phyloP scores from a whole-genome alignment of 2,329 filamentous ascomycete genomes.

The Claviceps pusilla region DNA sequence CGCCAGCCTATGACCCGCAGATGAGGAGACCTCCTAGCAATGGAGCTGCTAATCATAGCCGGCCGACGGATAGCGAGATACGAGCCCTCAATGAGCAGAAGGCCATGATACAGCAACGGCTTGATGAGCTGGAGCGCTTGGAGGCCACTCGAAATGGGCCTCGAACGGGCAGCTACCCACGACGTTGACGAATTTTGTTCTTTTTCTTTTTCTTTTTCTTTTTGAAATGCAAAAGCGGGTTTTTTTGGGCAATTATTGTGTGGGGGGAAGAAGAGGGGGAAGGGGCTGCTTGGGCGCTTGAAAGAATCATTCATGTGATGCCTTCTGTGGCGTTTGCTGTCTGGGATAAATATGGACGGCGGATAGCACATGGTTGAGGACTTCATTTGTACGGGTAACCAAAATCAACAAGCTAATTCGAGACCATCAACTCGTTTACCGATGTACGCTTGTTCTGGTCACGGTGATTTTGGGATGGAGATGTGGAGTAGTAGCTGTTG shows the following conservation, averaged over 20 bases:
- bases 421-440: neutral
- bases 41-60: slow-evolving; percentile 9
- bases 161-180: neutral
- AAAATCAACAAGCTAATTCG: neutral
- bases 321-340: slow-evolving; percentile 2
- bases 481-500: neutral
- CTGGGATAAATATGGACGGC: neutral
- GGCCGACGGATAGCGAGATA: slow-evolving; percentile 17
- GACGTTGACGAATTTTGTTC: neutral
- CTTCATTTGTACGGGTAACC: neutral
- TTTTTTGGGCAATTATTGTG: neutral
- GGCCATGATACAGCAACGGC: slow-evolving; percentile 20
- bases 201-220: neutral
- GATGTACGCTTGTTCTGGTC: neutral
- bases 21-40: slow-evolving; percentile 12
- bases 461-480: neutral
- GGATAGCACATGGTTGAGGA: neutral
- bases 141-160: neutral
- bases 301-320: slow-evolving; percentile 1
- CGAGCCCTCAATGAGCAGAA: slow-evolving; percentile 19
- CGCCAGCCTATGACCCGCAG: slow-evolving; percentile 18
- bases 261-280: neutral
- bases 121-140: slow-evolving; percentile 18
- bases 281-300: neutral
- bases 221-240: neutral